These are phyloP conservation scores for Colletotrichum eleusines DNA, from an alignment of 2,329 filamentous ascomycete species.

Conservation along the genomic window DNA sequence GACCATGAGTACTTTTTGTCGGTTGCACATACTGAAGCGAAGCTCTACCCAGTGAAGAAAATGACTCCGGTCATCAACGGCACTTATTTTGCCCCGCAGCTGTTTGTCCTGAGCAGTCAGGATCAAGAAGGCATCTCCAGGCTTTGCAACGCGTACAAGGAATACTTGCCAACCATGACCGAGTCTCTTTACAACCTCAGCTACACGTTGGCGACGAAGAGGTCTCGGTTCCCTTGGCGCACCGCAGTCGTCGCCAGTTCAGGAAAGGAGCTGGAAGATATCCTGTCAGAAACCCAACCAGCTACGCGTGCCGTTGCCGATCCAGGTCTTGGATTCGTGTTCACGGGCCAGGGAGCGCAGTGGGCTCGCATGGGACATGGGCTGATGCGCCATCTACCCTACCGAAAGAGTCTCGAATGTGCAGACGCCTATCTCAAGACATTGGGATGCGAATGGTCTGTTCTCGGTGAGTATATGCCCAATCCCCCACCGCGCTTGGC, in stretches of 20 bases:
- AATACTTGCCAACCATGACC: slow-evolving; percentile 22
- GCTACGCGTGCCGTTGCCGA: slow-evolving; percentile 5
- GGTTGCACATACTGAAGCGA: not conserved
- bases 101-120: slow-evolving; percentile 57
- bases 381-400: slow-evolving; percentile 51
- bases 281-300: not conserved
- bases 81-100: slow-evolving; percentile 44
- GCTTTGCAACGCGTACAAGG: slow-evolving; percentile 50
- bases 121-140: slow-evolving; percentile 55
- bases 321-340: slow-evolving; percentile 47
- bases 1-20: not conserved
- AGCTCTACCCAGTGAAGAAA: not conserved
- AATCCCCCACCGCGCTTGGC: not conserved
- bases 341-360: slow-evolving; percentile 48
- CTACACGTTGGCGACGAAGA: slow-evolving; percentile 23
- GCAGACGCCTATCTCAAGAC: slow-evolving; percentile 49
- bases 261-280: not conserved
- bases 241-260: slow-evolving; percentile 11
- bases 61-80: not conserved
- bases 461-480: slow-evolving; percentile 45
- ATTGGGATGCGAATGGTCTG: slow-evolving; percentile 50
- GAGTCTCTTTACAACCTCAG: slow-evolving; percentile 24
- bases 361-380: slow-evolving; percentile 42
- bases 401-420: slow-evolving; percentile 54
- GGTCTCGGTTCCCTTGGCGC: slow-evolving; percentile 17